Evolutionary conservation across 1,284 basidiomycete species (phyloP).

Genomic region (Pyrrhoderma noxium): DNA sequence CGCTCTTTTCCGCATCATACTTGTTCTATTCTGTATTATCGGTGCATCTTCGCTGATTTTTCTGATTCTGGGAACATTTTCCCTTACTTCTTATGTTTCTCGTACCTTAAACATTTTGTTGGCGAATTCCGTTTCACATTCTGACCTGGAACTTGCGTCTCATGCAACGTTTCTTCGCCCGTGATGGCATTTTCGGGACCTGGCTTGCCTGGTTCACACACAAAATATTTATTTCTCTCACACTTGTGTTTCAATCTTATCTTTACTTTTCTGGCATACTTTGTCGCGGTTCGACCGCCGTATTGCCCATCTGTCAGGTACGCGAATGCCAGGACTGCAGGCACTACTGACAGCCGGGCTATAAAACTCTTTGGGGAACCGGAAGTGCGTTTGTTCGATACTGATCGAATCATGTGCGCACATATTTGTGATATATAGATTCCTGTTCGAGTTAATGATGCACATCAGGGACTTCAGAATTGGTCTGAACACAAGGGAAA

Average conservation of each 20-base stretch:
- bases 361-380: not conserved
- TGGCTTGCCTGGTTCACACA: not conserved
- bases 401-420: conserved; percentile 6
- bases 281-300: not conserved
- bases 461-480: not conserved
- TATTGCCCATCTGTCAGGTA: not conserved
- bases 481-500: conserved; percentile 3
- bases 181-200: not conserved
- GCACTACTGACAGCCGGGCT: not conserved
- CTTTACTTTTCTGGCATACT: not conserved
- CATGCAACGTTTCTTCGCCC: not conserved
- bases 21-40: conserved; percentile 8
- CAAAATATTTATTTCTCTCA: not conserved
- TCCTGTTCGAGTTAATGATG: not conserved
- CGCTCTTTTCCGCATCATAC: conserved; percentile 5
- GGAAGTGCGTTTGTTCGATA: conserved; percentile 2
- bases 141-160: not conserved
- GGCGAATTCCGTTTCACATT: not conserved
- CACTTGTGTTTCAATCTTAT: not conserved
- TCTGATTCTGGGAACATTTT: conserved; percentile 14
- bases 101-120: not conserved
- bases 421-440: conserved; percentile 9
- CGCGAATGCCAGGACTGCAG: not conserved
- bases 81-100: not conserved
- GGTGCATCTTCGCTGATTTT: conserved; percentile 8